Evolutionary conservation across 805 yeast species (phyloP).

Genomic region (Barnettozyma populi): DNA sequence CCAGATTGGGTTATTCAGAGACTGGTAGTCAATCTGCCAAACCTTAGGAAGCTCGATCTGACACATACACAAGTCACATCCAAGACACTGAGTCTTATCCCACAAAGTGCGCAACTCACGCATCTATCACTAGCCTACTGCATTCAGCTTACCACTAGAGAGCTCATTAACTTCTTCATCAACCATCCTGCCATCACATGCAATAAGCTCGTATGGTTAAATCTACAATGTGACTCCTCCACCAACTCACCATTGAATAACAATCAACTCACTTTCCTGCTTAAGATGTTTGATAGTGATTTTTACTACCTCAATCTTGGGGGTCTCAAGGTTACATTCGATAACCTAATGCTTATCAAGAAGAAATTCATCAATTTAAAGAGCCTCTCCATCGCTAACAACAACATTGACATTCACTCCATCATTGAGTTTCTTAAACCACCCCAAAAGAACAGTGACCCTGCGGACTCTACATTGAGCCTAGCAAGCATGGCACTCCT

Average conservation of each 20-base stretch:
- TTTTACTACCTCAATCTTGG: slow-evolving; percentile 52
- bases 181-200: slow-evolving; percentile 59
- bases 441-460: slow-evolving; percentile 15
- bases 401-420: slow-evolving; percentile 28
- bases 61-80: slow-evolving; percentile 77
- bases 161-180: slow-evolving; percentile 60
- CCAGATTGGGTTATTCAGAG: slow-evolving; percentile 50
- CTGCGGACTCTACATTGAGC: slow-evolving; percentile 4
- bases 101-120: slow-evolving; percentile 54
- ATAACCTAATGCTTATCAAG: slow-evolving; percentile 33
- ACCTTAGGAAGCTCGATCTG: slow-evolving; percentile 65
- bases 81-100: slow-evolving; percentile 48
- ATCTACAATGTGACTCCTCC: slow-evolving; percentile 56
- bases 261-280: slow-evolving; percentile 42
- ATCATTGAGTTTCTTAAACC: slow-evolving; percentile 29
- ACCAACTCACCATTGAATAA: slow-evolving; percentile 54
- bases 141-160: slow-evolving; percentile 65
- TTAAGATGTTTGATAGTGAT: slow-evolving; percentile 35
- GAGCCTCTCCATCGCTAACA: slow-evolving; percentile 32
- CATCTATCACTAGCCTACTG: slow-evolving; percentile 68
- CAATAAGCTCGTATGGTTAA: slow-evolving; percentile 57
- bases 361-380: slow-evolving; percentile 34
- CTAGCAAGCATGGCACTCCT: slow-evolving; percentile 1
- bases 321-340: slow-evolving; percentile 50
- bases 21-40: slow-evolving; percentile 50